A percentile compares a stretch with the other conserved stretches of the same genome.
These are phyloP conservation scores for Cutaneotrichosporon arboriforme DNA, from an alignment of 1,284 basidiomycete genomes.

Conservation along the genomic window DNA sequence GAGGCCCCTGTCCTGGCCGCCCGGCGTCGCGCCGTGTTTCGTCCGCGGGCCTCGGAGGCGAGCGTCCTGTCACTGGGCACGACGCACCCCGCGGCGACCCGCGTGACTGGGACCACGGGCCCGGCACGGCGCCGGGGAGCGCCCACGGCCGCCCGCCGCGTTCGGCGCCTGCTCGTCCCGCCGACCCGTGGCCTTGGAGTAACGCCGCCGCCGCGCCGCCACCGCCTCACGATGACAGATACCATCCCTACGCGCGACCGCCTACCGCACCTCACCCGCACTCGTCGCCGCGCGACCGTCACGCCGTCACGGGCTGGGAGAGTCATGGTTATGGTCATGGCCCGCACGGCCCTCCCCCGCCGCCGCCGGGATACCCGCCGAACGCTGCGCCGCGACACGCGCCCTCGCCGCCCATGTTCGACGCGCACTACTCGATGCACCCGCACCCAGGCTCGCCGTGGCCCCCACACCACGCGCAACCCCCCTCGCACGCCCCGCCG, in stretches of 20 bases:
- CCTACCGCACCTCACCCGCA: not conserved
- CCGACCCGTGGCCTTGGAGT: constrained; percentile 2
- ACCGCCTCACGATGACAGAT: not conserved
- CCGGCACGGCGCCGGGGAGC: not conserved
- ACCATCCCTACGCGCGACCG: not conserved
- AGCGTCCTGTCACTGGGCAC: not conserved
- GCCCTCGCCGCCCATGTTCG: not conserved
- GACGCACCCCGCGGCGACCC: not conserved
- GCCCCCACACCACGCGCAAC: not conserved
- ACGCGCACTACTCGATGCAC: not conserved
- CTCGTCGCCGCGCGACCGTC: not conserved
- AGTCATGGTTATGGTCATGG: not conserved
- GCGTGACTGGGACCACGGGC: not conserved
- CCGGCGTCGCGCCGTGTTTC: not conserved
- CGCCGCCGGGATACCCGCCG: constrained; percentile 7
- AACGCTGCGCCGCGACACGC: constrained; percentile 1
- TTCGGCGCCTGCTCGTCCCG: not conserved
- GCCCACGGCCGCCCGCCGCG: not conserved
- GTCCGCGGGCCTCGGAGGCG: not conserved
- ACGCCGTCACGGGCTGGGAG: constrained; percentile 2
- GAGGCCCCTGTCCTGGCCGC: constrained; percentile 38
- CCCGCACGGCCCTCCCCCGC: constrained; percentile 4
- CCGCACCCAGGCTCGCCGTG: constrained; percentile 1
- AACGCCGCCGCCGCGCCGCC: no score
- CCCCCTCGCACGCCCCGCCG: not conserved